Evolutionary conservation across 805 yeast genomes (phyloP), one percentile per base, ranked within the genome.

Genomic region (Blastobotrys mokoenaii): DNA sequence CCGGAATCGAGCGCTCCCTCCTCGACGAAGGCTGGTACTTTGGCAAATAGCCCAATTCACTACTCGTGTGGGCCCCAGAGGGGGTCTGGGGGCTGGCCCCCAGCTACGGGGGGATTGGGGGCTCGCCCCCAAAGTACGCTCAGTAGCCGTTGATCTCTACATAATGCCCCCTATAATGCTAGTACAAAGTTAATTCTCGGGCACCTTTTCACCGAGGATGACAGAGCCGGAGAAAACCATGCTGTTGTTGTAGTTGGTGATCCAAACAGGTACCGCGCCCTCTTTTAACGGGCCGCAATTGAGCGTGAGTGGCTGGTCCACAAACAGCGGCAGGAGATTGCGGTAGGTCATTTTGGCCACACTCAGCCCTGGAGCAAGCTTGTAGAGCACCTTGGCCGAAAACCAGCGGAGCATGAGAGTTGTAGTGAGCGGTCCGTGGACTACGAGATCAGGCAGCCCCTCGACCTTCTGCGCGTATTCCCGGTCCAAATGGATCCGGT

Each of bases 341-440:
- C 70, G 70, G 61, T 80, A 80, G 32, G 57, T 64, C 48, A 80
- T 63, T 9, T 49, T 39, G n/a, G 50, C 46, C 18, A 73, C 56
- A 0, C 39, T 31, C 3, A 48, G 40, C 9, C 45, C 41, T n/a
- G 39, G 46, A 7, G 49, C 45, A 7, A 48, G 25, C 3, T 44
- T 30, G 29, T 56, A 33, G n/a, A 52, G 44, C 16, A 58, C 46
- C 5, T 51, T 37, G 16, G 46, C 27, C 20, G 48, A 46, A 47
- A 76, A 63, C 77, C 79, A 80, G 45, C 76, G 74, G 29, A 85
- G 58, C 32, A 79, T 52, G 33, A 84, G 51, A 7, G 82, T 79
- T 1, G 84, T 73, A 47, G 84, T 66, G 44, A 89, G 68, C 0
- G 97, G 96, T 0, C 96, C 98, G 38, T 85, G 95, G 0, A 82